Evolutionary conservation across 768 basidiomycete genomes (phyloP).

Genomic region (Xerocomus potaroensis): DNA sequence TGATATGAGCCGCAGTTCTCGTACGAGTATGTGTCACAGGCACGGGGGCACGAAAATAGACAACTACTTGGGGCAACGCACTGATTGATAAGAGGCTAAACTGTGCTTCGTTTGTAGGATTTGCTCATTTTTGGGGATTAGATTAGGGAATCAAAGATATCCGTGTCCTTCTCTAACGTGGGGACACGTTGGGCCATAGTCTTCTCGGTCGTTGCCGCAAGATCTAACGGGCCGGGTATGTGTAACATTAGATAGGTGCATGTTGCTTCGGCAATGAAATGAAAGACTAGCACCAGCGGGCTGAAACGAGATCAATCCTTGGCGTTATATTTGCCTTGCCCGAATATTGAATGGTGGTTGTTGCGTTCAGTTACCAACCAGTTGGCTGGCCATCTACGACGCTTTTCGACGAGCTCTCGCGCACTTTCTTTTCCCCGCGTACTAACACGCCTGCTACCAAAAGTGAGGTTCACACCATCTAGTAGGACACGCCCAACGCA

Average conservation of each 20-base stretch:
- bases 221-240: constrained; percentile 1
- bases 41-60: neutral
- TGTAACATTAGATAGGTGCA: neutral
- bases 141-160: constrained; percentile 2
- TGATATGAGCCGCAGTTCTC: constrained; percentile 5
- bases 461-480: neutral
- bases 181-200: too few species aligned
- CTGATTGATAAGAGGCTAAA: constrained; percentile 3
- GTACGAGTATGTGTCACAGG: constrained; percentile 10
- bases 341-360: neutral
- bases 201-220: constrained; percentile 5
- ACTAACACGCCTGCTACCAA: neutral
- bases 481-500: neutral
- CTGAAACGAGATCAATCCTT: neutral
- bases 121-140: constrained; percentile 5
- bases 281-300: too few species aligned
- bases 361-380: neutral
- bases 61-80: constrained; percentile 3
- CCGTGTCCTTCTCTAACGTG: constrained; percentile 2
- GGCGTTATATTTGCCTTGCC: neutral
- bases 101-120: constrained; percentile 3
- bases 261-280: too few species aligned
- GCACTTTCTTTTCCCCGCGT: neutral
- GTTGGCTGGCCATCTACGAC: too few species aligned
- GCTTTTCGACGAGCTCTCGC: too few species aligned